Conservation (phyloP, 2,329 filamentous ascomycete species). For the Xylaria sp. region DNA sequence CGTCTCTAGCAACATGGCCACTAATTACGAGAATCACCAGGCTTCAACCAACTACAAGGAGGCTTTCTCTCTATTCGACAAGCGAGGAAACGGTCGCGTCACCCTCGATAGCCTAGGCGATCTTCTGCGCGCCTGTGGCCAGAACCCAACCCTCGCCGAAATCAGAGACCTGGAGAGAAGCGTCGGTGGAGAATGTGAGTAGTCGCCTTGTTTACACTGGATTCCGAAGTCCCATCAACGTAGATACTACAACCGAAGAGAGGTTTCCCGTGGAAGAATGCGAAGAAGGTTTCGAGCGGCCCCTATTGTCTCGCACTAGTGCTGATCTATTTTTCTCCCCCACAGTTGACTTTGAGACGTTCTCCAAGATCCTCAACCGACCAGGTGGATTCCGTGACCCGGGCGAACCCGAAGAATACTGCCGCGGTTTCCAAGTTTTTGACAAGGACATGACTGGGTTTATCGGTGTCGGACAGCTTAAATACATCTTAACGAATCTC, state of each 20-base stretch:
- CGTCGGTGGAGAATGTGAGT: slow-evolving; percentile 91
- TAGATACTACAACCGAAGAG: background rate
- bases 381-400: slow-evolving; percentile 98
- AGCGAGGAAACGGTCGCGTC: slow-evolving; percentile 96
- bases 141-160: slow-evolving; percentile 96
- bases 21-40: slow-evolving; percentile 58
- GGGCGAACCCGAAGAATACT: slow-evolving; percentile 97
- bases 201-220: slow-evolving; percentile 27
- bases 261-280: too few species aligned
- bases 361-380: slow-evolving; percentile 95
- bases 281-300: background rate
- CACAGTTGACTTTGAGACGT: slow-evolving; percentile 96
- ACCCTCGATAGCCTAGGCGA: slow-evolving; percentile 88
- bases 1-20: slow-evolving; percentile 44
- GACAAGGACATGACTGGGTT: slow-evolving; percentile 99
- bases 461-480: slow-evolving; percentile 96
- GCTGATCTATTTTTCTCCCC: slow-evolving; percentile 20
- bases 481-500: slow-evolving; percentile 97
- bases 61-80: slow-evolving; percentile 99
- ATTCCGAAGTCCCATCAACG: background rate
- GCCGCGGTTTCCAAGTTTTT: slow-evolving; percentile 98
- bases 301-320: background rate
- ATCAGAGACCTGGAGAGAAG: slow-evolving; percentile 92
- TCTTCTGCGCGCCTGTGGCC: slow-evolving; percentile 93
- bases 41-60: slow-evolving; percentile 99